Evolutionary conservation across 306 rosid species (phyloP), one percentile per base, ranked within the genome.

Genomic region (Neltuma alba): DNA sequence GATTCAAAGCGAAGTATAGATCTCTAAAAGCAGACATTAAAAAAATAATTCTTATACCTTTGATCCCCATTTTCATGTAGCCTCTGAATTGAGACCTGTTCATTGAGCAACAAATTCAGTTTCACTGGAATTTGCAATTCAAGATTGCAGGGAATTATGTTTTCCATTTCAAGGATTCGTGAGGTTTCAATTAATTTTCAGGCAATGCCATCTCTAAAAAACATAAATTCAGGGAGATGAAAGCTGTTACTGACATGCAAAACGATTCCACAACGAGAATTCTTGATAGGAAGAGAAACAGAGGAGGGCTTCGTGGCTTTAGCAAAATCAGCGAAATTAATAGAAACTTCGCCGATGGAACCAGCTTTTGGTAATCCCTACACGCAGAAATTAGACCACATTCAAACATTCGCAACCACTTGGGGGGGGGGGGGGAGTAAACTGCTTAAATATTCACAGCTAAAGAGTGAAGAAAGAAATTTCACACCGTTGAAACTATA

Each of bases 221-320:
- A 6, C 40, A 47, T 38, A 20, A 3, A 65, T 12, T 37, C 23
- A 83, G 9, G 20, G 21, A 16, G 57, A 1, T 42, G 69, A 55
- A 21, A 68, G 30, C 30, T 64, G 85, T 40, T 57, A 87, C 99
- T 89, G 83, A 96, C 99, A 86, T 96, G 97, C 83, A 96, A 87
- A 87, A 93, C 84, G 66, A 93, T 92, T 77, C 80, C 89, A 36
- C 86, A 88, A 23, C 71, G 89, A 16, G 97, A 89, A 83, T 72
- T 90, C 89, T 79, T 93, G 41, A 96, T 82, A 72, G 98, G 97
- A 89, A 96, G 96, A 83, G 98, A 87, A 45, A 89, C 81, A 36
- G 86, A 77, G 21, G 83, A 87, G 30, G 93, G 82, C 40, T 87
- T 96, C 5, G 84, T 88, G 54, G 97, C 89, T 30, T 96, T 93